Conservation (phyloP, 352 stramenopile genomes). For the Pythium scleroteichum region DNA sequence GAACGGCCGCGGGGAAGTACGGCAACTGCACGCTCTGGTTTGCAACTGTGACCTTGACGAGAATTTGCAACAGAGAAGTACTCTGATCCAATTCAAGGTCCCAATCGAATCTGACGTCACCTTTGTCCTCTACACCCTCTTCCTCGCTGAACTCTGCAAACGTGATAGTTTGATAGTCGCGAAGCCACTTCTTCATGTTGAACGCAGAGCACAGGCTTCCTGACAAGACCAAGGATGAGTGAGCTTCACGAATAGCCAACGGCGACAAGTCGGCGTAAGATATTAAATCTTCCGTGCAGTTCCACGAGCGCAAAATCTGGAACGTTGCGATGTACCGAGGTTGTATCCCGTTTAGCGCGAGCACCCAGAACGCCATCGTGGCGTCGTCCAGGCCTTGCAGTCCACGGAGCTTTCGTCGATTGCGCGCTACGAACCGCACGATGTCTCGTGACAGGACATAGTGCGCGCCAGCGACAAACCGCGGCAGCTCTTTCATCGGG, state of each 20-base stretch:
- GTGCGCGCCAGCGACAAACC: slow-evolving; percentile 39
- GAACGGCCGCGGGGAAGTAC: neutral
- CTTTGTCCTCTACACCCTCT: neutral
- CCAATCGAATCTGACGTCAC: slow-evolving; percentile 10
- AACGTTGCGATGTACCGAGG: slow-evolving; percentile 41
- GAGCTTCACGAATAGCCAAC: slow-evolving; percentile 41
- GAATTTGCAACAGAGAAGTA: neutral
- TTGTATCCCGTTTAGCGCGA: slow-evolving; percentile 42
- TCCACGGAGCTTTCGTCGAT: slow-evolving; percentile 14
- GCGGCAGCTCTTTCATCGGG: slow-evolving; percentile 25
- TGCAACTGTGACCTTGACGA: neutral
- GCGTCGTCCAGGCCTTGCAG: slow-evolving; percentile 49
- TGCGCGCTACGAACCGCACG: slow-evolving; percentile 28
- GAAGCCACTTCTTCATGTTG: neutral
- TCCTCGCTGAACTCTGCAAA: neutral
- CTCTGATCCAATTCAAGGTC: slow-evolving; percentile 5
- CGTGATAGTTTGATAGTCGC: slow-evolving; percentile 3
- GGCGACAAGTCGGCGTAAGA: slow-evolving; percentile 52
- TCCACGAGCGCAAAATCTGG: slow-evolving; percentile 36
- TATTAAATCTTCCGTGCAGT: slow-evolving; percentile 37
- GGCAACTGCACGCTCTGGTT: slow-evolving; percentile 9
- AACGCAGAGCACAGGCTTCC: slow-evolving; percentile 46
- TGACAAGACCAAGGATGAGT: slow-evolving; percentile 36
- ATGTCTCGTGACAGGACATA: slow-evolving; percentile 40
- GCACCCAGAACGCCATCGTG: slow-evolving; percentile 53